Conservation (phyloP, 1,284 basidiomycete species). For the Dichomitus squalens region DNA sequence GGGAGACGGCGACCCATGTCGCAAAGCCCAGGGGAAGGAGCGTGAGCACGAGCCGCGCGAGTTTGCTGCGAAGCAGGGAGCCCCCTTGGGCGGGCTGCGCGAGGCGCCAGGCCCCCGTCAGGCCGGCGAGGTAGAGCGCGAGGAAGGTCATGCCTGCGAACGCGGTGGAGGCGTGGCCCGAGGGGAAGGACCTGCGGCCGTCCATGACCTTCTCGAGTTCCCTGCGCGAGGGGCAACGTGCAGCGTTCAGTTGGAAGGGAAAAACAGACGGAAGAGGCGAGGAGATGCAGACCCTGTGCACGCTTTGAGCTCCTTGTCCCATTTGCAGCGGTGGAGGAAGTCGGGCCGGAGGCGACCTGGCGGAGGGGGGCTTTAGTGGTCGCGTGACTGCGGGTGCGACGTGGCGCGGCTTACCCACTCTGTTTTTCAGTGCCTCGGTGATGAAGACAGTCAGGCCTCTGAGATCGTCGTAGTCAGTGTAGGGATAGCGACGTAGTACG, state of each 20-base stretch:
- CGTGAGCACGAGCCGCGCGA: slow-evolving; percentile 51
- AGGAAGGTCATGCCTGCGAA: slow-evolving; percentile 68
- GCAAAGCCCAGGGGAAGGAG: slow-evolving; percentile 57
- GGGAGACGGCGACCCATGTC: slow-evolving; percentile 60
- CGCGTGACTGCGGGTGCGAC: not conserved
- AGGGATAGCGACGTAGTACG: not conserved
- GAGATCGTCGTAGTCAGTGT: not conserved
- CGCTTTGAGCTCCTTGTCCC: slow-evolving; percentile 46
- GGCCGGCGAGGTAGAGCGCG: slow-evolving; percentile 63
- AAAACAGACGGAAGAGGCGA: not conserved
- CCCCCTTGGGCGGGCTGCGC: slow-evolving; percentile 38
- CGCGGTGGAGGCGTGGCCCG: slow-evolving; percentile 69
- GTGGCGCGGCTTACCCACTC: slow-evolving; percentile 46
- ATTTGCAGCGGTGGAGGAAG: slow-evolving; percentile 67
- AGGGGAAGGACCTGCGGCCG: slow-evolving; percentile 65
- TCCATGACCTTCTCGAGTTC: slow-evolving; percentile 44
- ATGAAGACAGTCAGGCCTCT: slow-evolving; percentile 52
- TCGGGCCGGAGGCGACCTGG: slow-evolving; percentile 69
- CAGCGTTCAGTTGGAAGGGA: not conserved
- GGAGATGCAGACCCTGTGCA: slow-evolving; percentile 54
- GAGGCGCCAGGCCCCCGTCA: slow-evolving; percentile 63
- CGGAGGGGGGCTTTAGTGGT: not conserved
- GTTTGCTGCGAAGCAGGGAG: slow-evolving; percentile 48
- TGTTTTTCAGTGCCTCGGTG: slow-evolving; percentile 60
- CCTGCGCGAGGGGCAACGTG: slow-evolving; percentile 31